Conservation (phyloP, 257 asterid genomes). For the Lavandula angustifolia region DNA sequence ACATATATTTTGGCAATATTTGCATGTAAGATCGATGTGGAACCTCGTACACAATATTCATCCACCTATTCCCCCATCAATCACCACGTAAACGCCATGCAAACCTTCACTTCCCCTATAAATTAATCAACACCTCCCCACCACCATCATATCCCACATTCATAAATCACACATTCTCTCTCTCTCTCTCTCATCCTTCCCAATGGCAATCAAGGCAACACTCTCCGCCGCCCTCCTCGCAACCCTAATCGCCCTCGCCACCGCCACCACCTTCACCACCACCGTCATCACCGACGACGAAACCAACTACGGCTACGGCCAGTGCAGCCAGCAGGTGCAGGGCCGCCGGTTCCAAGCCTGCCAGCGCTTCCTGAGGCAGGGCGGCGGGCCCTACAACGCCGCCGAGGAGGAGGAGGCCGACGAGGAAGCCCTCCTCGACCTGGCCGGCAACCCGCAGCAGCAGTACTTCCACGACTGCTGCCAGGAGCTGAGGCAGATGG, state of each 20-base stretch:
- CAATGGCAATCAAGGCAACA: constrained; percentile 39
- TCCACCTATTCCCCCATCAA: constrained; percentile 9
- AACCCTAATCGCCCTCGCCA: constrained; percentile 41
- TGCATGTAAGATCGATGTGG: constrained; percentile 41
- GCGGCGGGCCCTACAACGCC: constrained; percentile 19
- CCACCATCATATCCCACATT: not conserved
- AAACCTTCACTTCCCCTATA: constrained; percentile 29
- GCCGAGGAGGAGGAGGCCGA: constrained; percentile 19
- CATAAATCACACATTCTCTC: not conserved
- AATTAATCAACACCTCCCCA: constrained; percentile 1
- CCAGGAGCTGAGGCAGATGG: constrained; percentile 32
- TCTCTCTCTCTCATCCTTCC: not conserved
- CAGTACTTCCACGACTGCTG: constrained; percentile 36
- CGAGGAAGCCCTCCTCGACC: not conserved
- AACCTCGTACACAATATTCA: not conserved
- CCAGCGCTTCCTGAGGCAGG: constrained; percentile 30
- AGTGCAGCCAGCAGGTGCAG: constrained; percentile 40
- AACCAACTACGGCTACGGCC: constrained; percentile 14
- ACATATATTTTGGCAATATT: constrained; percentile 24
- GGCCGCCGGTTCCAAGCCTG: constrained; percentile 38
- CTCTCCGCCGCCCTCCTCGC: constrained; percentile 41
- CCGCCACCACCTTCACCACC: constrained; percentile 44
- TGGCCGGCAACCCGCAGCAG: constrained; percentile 8
- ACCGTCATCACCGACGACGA: constrained; percentile 41
- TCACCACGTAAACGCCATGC: constrained; percentile 44